Conservation (phyloP, 2,329 filamentous ascomycete genomes). For the Diaporthe ilicicola region DNA sequence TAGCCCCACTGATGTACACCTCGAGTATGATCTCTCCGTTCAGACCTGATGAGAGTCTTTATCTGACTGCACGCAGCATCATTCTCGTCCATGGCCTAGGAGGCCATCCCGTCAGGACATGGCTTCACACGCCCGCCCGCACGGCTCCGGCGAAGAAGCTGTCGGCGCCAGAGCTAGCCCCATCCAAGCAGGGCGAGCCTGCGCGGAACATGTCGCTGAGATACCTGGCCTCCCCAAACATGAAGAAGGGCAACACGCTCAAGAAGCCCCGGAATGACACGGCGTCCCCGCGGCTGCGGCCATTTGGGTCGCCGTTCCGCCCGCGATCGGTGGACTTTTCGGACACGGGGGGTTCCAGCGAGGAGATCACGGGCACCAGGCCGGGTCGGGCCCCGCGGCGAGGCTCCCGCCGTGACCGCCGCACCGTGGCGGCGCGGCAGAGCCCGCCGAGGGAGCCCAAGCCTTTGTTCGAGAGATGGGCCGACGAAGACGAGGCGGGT, state of each 20-base stretch:
- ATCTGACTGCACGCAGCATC: conserved; percentile 38
- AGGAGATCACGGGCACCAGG: not conserved
- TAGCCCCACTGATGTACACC: conserved; percentile 37
- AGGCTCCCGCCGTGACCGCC: not conserved
- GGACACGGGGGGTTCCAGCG: not conserved
- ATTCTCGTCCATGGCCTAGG: conserved; percentile 44
- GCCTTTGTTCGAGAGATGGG: not conserved
- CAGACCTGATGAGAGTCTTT: no score
- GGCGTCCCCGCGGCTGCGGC: not conserved
- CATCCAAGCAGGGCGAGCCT: conserved; percentile 16
- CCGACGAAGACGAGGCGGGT: not conserved
- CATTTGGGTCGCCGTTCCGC: not conserved
- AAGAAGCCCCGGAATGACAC: conserved; percentile 9
- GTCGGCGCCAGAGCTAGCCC: not conserved
- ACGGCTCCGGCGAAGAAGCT: not conserved
- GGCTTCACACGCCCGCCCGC: conserved; percentile 35
- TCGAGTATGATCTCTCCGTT: conserved; percentile 40
- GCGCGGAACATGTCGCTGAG: conserved; percentile 28
- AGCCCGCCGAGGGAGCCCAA: not conserved
- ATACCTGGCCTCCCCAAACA: conserved; percentile 21
- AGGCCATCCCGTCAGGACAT: conserved; percentile 43
- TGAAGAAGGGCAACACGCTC: conserved; percentile 33
- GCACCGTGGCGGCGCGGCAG: conserved; percentile 21
- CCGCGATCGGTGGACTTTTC: not conserved
- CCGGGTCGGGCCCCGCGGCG: conserved; percentile 34